These are phyloP conservation scores for Deuterostichococcus epilithicus DNA, from an alignment of 139 green algal species.

Conservation along the genomic window DNA sequence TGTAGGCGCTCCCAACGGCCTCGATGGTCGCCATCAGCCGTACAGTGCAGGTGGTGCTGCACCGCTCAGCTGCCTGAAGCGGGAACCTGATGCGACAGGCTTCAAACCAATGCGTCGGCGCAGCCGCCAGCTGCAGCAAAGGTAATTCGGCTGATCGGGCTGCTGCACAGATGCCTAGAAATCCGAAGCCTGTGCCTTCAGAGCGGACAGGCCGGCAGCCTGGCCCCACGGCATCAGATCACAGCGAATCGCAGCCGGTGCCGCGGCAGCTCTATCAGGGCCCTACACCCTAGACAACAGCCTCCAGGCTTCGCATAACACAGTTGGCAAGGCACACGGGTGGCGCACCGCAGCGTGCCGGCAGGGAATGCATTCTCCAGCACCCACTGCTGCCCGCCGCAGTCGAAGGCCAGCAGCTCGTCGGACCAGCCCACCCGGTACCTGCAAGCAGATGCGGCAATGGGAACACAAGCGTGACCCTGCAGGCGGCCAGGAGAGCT, in stretches of 20 bases:
- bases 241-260: background rate
- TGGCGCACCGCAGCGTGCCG: conserved; percentile 27
- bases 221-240: too few species aligned
- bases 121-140: too few species aligned
- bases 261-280: background rate
- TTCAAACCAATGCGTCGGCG: too few species aligned
- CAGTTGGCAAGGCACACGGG: background rate
- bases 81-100: background rate
- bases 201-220: too few species aligned
- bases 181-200: too few species aligned
- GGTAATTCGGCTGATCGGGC: too few species aligned
- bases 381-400: conserved; percentile 97
- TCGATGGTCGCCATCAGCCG: too few species aligned
- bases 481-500: too few species aligned
- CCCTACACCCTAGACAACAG: too few species aligned
- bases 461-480: too few species aligned
- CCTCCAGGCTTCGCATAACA: background rate
- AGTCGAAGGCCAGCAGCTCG: conserved; percentile 97
- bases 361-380: conserved; percentile 78
- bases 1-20: too few species aligned
- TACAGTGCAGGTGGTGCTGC: background rate
- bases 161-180: too few species aligned
- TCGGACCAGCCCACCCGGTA: conserved; percentile 76
- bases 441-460: background rate
- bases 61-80: background rate